Base-by-base conservation (phyloP, 139 green algal species). In the Coelastrella sp. region DNA sequence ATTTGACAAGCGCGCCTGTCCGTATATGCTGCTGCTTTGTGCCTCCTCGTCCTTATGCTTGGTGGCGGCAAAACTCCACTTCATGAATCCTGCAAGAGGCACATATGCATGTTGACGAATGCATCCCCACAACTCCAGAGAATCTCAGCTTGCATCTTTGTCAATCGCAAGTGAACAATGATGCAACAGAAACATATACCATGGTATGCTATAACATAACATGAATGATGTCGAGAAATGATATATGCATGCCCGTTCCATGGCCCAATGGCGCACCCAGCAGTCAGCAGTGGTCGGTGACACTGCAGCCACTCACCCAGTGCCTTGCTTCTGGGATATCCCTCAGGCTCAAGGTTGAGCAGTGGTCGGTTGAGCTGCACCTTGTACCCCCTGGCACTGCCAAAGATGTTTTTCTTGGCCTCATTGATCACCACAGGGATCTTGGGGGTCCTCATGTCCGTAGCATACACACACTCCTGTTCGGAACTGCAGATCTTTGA, bases 381-480 rank as follows among this genome's bases (percentile, higher is more conserved):
- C 79, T 85, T 85, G 66, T 85, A 85, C 13, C 79, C 79, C 3
- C 79, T 23, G 40, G 50, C 40, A 67, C 79, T 85, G 32, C 79
- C 79, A 41, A 27, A 85, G 2, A 9, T 27, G 8, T 85, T 85
- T 9, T 25, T n/a, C 19, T 23, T 34, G 37, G 68, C 68, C 64
- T 85, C 79, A 38, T 78, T 79, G 27, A 85, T 60, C 13, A 85
- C 21, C 2, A 85, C 79, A 5, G 79, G 79, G 6, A 85, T 34
- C 64, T 85, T 78, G 4, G 79, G 79, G 45, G 27, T 11, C 19
- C 8, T 30, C 45, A 69, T 69, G 23, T 32, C 40, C 23, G 63
- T 35, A 3, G 4, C 2, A 37, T 71, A 71, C 4, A 34, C 63
- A 5, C 63, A 40, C 6, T 85, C 79, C 17, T 79, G 25, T 19